Evolutionary conservation across 805 yeast genomes (phyloP), one percentile per base, ranked within the genome.

Genomic region (Aciculoconidium aculeatum): DNA sequence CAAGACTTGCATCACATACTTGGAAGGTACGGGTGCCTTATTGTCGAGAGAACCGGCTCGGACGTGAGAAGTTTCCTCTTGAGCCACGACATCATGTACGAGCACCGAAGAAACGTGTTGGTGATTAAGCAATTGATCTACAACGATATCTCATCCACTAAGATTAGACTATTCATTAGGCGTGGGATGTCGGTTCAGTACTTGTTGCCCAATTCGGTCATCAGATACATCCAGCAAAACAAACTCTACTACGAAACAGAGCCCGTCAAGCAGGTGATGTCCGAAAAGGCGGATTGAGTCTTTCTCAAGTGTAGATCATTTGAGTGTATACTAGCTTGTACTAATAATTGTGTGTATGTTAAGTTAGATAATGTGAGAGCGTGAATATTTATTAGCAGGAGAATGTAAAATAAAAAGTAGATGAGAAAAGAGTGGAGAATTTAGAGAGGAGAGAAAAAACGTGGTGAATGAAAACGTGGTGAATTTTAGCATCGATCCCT

Each of bases 171-270:
- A 37, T 92, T 92, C 46, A 75, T 92, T 20, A 72, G 98, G 50
- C 73, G 98, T 40, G 94, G 94, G 13, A 92, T 92, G 98, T 80
- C 94, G 36, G 96, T 92, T 11, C 97, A 90, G 51, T 92, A 92
- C 52, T 64, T 92, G 37, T 65, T 90, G 39, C 98, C 98, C 3
- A 92, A 90, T 54, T 76, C 88, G 23, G 98, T 92, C 27, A 92
- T 92, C 30, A 72, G 97, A 41, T 92, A 92, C 53, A 87, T 92
- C 39, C 94, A 87, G 52, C 96, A 92, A 49, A 90, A 92, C 53
- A 78, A 80, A 11, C 67, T 92, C 25, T 92, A 92, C 53, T 73
- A 81, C 47, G 95, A 85, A 45, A 75, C 84, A 7, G 97, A 90
- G 55, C 96, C 97, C 1, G 97, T 90, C 28, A 87, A 88, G 55